phyloP scores from a whole-genome alignment of 202 grass and related monocot genomes.

The Schoenoplectus triqueter region DNA sequence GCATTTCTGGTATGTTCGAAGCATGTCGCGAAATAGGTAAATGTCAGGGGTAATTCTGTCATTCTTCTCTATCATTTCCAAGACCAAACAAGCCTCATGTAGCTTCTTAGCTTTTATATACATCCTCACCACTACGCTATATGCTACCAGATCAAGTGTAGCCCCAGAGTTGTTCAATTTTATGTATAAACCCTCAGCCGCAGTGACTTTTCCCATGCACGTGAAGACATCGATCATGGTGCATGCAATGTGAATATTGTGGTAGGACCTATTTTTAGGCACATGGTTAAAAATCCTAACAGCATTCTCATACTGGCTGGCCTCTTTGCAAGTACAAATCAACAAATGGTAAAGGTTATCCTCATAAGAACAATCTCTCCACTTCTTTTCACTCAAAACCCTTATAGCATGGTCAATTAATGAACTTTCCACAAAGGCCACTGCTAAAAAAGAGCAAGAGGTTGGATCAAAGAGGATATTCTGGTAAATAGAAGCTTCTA shows the following conservation, averaged over 20 bases:
- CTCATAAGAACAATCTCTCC: constrained; percentile 72
- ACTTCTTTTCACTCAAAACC: constrained; percentile 79
- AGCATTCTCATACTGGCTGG: constrained; percentile 55
- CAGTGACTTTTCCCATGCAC: constrained; percentile 61
- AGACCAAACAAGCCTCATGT: constrained; percentile 66
- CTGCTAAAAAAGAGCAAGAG: constrained; percentile 82
- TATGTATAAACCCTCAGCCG: constrained; percentile 69
- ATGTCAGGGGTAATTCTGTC: constrained; percentile 85
- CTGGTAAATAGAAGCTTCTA: constrained; percentile 72
- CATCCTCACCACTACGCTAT: constrained; percentile 82
- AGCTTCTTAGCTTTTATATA: constrained; percentile 67
- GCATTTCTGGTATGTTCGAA: constrained; percentile 78
- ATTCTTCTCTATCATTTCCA: constrained; percentile 81
- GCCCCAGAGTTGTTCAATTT: constrained; percentile 55
- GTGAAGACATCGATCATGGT: constrained; percentile 89
- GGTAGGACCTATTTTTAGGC: constrained; percentile 43
- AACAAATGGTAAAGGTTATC: constrained; percentile 91
- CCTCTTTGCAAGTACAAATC: constrained; percentile 92
- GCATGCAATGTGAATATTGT: constrained; percentile 63
- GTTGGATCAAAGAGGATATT: constrained; percentile 71
- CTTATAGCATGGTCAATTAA: constrained; percentile 72
- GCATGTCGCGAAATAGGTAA: constrained; percentile 88
- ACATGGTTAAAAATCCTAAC: constrained; percentile 67
- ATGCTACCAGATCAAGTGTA: constrained; percentile 84
- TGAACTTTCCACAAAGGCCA: constrained; percentile 70